phyloP scores from a whole-genome alignment of 257 asterid species.

The Rauvolfia tetraphylla region DNA sequence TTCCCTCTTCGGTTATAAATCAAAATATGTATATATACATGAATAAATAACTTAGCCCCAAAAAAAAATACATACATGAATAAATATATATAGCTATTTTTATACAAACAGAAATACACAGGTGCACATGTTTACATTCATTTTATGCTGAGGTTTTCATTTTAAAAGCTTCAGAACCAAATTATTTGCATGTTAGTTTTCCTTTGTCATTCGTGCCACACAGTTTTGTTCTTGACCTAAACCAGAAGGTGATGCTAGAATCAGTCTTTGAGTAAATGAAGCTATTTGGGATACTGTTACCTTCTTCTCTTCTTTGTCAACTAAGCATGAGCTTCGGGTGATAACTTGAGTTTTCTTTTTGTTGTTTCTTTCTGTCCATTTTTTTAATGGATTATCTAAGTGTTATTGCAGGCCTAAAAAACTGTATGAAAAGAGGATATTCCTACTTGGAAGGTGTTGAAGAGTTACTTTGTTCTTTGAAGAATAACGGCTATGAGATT shows the following conservation, averaged over 20 bases:
- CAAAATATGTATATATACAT: background rate
- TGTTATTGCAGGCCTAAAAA: constrained; percentile 65
- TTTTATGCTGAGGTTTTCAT: background rate
- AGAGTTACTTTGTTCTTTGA: constrained; percentile 59
- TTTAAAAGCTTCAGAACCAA: no score
- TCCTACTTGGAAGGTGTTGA: constrained; percentile 79
- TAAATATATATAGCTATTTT: background rate
- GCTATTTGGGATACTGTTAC: background rate
- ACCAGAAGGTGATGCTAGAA: background rate
- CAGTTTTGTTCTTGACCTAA: background rate
- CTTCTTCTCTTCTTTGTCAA: background rate
- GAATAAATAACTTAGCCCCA: background rate
- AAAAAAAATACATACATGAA: no score
- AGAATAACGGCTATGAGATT: constrained; percentile 77
- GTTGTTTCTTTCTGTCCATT: constrained; percentile 1
- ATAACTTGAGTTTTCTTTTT: background rate
- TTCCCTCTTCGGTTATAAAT: background rate
- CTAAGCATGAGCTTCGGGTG: background rate
- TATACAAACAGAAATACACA: background rate
- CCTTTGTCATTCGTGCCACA: background rate
- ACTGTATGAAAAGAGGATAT: constrained; percentile 71
- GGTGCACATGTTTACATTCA: background rate
- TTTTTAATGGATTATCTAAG: constrained; percentile 7
- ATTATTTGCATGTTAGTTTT: background rate
- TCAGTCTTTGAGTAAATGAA: background rate